Base-by-base conservation (phyloP, 768 basidiomycete species). In the Exidia glandulosa region DNA sequence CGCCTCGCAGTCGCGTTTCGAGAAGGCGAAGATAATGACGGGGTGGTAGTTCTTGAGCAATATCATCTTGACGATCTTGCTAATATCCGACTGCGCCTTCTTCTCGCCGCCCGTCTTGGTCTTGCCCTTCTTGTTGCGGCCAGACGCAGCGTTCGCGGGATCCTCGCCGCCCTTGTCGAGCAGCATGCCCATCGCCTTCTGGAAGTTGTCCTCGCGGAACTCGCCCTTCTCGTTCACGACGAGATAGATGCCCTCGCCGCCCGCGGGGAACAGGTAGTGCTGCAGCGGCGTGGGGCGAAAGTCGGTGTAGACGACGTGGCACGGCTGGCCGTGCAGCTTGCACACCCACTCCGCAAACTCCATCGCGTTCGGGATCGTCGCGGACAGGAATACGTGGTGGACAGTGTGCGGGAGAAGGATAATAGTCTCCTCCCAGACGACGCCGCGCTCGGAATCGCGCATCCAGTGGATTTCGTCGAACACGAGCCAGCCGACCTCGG, bases 401-500 rank as follows among this genome's bases (percentile, higher is more conserved):
- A 98, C 95, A 14, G 85, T 87, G 71, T 96, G 91, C 9, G 96
- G 96, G 12, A 99, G 84, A 2, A 99, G 83, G 66, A 98, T 98
- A 69, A 98, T 96, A 1, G 94, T 94, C 72, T 96, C 94, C 74
- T 99, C 95, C 96, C 96, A 98, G 30, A 99, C 96, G 23, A 99
- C 96, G 65, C 96, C 96, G 65, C 96, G 90, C 70, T 99, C 96
- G 77, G 63, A 31, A 77, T 98, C 96, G 62, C 96, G 87, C 96
- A 98, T 99, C 75, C 98, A 99, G 70, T 99, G 96, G 62, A 99
- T 96, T 75, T 99, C 96, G 70, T 99, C 96, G 71, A 98, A 99
- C 64, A 99, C 84, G 60, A 98, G 95, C 96, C 96, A 99, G 1
- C 94, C 94, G n/a, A 99, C 95, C 76, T 99, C 96, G 60, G 96